Evolutionary conservation across 805 yeast species (phyloP).

Genomic region (Ogataea chonburiensis): DNA sequence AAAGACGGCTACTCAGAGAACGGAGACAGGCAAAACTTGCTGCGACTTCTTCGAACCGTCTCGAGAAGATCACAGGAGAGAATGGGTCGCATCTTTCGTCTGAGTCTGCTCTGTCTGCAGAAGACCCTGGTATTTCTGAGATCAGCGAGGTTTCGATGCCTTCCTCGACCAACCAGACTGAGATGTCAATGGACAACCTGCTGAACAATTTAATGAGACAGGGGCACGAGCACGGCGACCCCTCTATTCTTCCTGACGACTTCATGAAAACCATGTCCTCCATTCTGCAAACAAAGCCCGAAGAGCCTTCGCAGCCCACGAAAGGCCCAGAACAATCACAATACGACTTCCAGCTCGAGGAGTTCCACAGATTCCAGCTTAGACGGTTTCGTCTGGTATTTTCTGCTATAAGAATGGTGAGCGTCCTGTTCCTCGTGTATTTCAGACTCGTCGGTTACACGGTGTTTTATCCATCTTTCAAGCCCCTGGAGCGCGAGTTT

Average conservation of each 20-base stretch:
- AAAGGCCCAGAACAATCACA: slow-evolving; percentile 12
- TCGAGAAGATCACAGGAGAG: slow-evolving; percentile 48
- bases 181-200: slow-evolving; percentile 19
- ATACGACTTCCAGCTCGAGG: slow-evolving; percentile 14
- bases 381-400: slow-evolving; percentile 17
- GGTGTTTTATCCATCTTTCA: slow-evolving; percentile 14
- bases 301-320: slow-evolving; percentile 2
- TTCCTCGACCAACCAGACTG: slow-evolving; percentile 12
- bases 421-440: slow-evolving; percentile 15
- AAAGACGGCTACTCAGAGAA: slow-evolving; percentile 56
- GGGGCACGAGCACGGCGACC: slow-evolving; percentile 13
- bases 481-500: slow-evolving; percentile 12
- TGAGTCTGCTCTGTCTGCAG: slow-evolving; percentile 31
- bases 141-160: slow-evolving; percentile 13
- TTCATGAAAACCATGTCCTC: slow-evolving; percentile 32
- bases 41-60: slow-evolving; percentile 47
- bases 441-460: slow-evolving; percentile 11
- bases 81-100: slow-evolving; percentile 37
- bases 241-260: slow-evolving; percentile 26
- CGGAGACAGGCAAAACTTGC: slow-evolving; percentile 68
- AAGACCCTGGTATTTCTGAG: slow-evolving; percentile 29
- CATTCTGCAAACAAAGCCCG: slow-evolving; percentile 15
- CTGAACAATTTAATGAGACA: slow-evolving; percentile 20
- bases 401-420: slow-evolving; percentile 19
- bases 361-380: slow-evolving; percentile 15